Evolutionary conservation across 2,329 filamentous ascomycete species (phyloP).

Genomic region (Aspergillus intermedius): DNA sequence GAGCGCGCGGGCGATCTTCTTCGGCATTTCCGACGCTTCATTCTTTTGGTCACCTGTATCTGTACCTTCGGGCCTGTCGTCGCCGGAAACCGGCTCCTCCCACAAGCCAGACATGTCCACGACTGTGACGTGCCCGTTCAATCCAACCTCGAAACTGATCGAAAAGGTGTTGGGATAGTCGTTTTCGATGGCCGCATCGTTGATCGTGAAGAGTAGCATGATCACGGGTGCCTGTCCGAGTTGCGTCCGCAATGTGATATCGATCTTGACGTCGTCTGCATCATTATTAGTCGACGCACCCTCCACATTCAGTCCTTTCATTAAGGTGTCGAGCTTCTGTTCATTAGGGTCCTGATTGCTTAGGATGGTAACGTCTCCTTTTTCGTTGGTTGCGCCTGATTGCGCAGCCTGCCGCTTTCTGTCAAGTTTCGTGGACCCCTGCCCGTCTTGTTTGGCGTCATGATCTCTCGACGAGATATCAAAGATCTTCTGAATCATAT

Average conservation of each 20-base stretch:
- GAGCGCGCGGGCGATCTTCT: conserved; percentile 33
- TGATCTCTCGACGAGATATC: conserved; percentile 12
- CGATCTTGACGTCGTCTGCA: conserved; percentile 27
- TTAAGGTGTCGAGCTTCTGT: conserved; percentile 54
- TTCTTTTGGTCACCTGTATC: conserved; percentile 10
- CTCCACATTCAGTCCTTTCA: conserved; percentile 13
- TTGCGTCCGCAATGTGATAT: conserved; percentile 34
- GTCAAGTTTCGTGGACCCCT: conserved; percentile 1
- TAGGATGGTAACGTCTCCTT: conserved; percentile 17
- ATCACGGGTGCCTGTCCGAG: conserved; percentile 32
- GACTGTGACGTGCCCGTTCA: conserved; percentile 36
- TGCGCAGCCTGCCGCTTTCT: not conserved
- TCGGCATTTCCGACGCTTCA: conserved; percentile 20
- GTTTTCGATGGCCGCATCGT: conserved; percentile 7
- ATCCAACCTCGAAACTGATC: conserved; percentile 34
- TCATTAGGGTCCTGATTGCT: conserved; percentile 39
- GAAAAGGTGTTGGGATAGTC: conserved; percentile 20
- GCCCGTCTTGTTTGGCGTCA: conserved; percentile 6
- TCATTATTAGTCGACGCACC: conserved; percentile 1
- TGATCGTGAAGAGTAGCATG: conserved; percentile 31
- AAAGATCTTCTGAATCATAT: conserved; percentile 33
- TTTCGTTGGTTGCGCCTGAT: conserved; percentile 8
- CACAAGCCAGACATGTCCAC: conserved; percentile 32
- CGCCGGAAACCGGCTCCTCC: conserved; percentile 9
- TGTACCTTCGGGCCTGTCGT: conserved; percentile 10